phyloP scores from a whole-genome alignment of 139 green algal genomes.

The Closterium sp. region DNA sequence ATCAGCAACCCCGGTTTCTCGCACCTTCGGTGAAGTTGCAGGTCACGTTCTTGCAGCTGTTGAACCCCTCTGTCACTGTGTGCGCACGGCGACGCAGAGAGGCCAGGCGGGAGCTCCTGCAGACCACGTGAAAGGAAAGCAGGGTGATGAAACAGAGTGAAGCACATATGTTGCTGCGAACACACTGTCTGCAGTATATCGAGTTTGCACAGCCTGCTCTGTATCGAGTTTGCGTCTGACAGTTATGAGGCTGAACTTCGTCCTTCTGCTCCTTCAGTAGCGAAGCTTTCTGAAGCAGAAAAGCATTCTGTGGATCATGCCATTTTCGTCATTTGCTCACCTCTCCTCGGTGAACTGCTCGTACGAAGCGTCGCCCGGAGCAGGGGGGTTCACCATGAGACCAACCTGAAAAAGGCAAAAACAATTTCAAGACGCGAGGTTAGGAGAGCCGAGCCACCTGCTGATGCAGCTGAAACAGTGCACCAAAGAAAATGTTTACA shows the following conservation, averaged over 20 bases:
- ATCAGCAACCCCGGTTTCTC: conserved; percentile 25
- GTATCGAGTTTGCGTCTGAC: too few species aligned
- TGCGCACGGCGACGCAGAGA: conserved; percentile 77
- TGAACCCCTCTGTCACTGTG: conserved; percentile 74
- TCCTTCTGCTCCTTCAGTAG: too few species aligned
- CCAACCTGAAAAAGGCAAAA: conserved; percentile 57
- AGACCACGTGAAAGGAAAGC: background rate
- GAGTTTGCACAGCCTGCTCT: too few species aligned
- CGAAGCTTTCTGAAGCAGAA: too few species aligned
- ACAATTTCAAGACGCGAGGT: too few species aligned
- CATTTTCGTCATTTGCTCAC: conserved; percentile 3
- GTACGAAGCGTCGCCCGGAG: conserved; percentile 78
- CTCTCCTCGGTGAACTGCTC: conserved; percentile 63
- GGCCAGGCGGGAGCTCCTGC: conserved; percentile 60
- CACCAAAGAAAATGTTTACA: too few species aligned
- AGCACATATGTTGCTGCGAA: too few species aligned
- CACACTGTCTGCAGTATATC: too few species aligned
- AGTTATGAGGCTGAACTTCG: too few species aligned
- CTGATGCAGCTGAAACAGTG: too few species aligned
- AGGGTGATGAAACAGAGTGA: background rate
- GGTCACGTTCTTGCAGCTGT: conserved; percentile 81
- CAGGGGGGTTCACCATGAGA: conserved; percentile 87
- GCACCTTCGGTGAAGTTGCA: conserved; percentile 86
- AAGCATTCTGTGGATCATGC: too few species aligned
- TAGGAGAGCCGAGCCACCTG: too few species aligned